Conservation (phyloP, 768 basidiomycete genomes). For the Leucocoprinus birnbaumii region DNA sequence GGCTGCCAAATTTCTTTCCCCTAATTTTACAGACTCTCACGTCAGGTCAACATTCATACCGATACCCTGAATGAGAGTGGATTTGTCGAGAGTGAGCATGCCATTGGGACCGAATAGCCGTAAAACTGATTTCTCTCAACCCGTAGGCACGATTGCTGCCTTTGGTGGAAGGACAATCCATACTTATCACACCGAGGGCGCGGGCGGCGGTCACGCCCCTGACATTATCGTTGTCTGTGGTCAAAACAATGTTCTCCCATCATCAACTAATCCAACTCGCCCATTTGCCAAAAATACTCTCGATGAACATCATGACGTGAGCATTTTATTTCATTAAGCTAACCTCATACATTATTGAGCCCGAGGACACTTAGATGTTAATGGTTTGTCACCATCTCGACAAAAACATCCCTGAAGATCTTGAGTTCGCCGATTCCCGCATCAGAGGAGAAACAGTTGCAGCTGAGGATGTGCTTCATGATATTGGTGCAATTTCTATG, state of each 20-base stretch:
- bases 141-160: conserved; percentile 78
- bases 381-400: conserved; percentile 99
- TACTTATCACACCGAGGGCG: conserved; percentile 96
- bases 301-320: conserved; percentile 94
- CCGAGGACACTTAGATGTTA: conserved; percentile 72
- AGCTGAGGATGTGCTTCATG: conserved; percentile 94
- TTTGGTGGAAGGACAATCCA: conserved; percentile 92
- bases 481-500: conserved; percentile 93
- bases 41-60: conserved; percentile 88
- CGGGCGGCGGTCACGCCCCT: conserved; percentile 95
- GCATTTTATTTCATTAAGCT: conserved; percentile 19
- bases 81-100: conserved; percentile 81
- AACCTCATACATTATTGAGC: not conserved
- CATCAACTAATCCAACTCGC: conserved; percentile 95
- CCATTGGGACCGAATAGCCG: not conserved
- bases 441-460: conserved; percentile 97
- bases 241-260: conserved; percentile 84
- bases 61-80: conserved; percentile 98
- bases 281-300: conserved; percentile 90
- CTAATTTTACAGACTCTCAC: not conserved
- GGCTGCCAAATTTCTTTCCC: not conserved
- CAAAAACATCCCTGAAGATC: conserved; percentile 86
- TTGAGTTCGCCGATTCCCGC: conserved; percentile 94
- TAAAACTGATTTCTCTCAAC: not conserved
- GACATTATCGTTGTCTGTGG: conserved; percentile 98